phyloP scores from a whole-genome alignment of 148 eudicot genomes.

The Rhododendron molle region DNA sequence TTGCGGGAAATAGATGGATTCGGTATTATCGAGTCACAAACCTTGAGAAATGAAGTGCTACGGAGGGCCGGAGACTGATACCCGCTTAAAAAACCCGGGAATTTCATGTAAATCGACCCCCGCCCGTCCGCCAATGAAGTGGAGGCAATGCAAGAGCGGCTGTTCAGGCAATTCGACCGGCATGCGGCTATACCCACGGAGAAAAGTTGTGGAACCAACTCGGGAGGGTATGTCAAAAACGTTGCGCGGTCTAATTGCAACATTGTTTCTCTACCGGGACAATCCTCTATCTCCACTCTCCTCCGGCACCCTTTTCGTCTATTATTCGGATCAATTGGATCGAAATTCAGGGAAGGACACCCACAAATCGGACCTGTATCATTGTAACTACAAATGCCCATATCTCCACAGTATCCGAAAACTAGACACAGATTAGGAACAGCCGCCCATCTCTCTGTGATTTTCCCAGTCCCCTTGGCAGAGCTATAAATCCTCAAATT shows the following conservation, averaged over 20 bases:
- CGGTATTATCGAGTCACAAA: slow-evolving; percentile 46
- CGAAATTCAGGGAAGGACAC: slow-evolving; percentile 78
- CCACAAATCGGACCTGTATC: slow-evolving; percentile 59
- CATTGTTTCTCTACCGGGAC: slow-evolving; percentile 44
- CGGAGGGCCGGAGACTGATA: slow-evolving; percentile 71
- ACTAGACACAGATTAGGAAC: slow-evolving; percentile 76
- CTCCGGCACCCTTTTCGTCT: slow-evolving; percentile 65
- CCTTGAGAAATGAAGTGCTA: slow-evolving; percentile 74
- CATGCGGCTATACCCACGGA: slow-evolving; percentile 39
- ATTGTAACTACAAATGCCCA: slow-evolving; percentile 80
- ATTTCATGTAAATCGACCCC: slow-evolving; percentile 52
- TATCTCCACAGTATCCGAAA: slow-evolving; percentile 79
- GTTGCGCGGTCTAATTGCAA: slow-evolving; percentile 47
- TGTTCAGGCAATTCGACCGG: slow-evolving; percentile 46
- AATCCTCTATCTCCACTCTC: slow-evolving; percentile 2
- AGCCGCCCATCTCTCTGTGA: slow-evolving; percentile 53
- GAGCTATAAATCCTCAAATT: background rate
- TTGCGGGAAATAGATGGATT: slow-evolving; percentile 31
- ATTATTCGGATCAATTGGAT: slow-evolving; percentile 41
- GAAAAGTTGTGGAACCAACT: slow-evolving; percentile 28
- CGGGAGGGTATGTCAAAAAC: slow-evolving; percentile 72
- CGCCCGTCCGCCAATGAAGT: slow-evolving; percentile 62
- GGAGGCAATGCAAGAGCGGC: slow-evolving; percentile 55
- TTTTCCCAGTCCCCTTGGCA: slow-evolving; percentile 24
- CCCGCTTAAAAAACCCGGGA: slow-evolving; percentile 51